Evolutionary conservation across 768 basidiomycete species (phyloP), one percentile per base, ranked within the genome.

Genomic region (Tricholoma bakamatsutake): DNA sequence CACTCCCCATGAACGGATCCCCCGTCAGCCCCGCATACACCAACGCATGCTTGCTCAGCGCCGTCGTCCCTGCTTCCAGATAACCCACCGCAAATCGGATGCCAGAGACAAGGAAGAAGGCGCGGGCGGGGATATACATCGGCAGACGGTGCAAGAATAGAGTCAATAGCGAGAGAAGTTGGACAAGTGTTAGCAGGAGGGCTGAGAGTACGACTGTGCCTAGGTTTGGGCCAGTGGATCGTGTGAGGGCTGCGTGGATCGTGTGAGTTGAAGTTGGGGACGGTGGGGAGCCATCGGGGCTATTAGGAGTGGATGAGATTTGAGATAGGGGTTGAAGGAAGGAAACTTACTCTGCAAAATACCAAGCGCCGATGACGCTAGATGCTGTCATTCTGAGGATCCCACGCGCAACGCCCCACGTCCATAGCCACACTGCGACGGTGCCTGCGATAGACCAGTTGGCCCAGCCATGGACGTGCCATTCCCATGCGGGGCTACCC

Each of bases 321-420:
- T 31, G 2, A 17, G 21, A 21, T 12, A 60, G 50, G 6, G 55
- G 27, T 50, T 3, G 21, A 24, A 24, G 46, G 48, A n/a, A 57
- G 45, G 27, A 37, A 67, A 70, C 78, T 49, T 63, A 78, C 78
- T 78, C 74, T 30, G 76, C 71, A 60, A 92, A 96, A 67, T 96
- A 97, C 94, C 94, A 98, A 45, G 87, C 85, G 1, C 93, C 94
- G 33, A 98, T 81, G 4, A 94, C 90, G 30, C 86, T 87, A 0
- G 92, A 86, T 55, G 85, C 82, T 2, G 85, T 81, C 53, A 87
- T 89, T 6, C 91, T 76, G 43, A 93, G 71, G 1, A 91, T 66
- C 1, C 93, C 93, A 39, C 93, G 78, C 17, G 89, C 83, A 5
- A 97, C 86, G 9, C 85, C 56, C 90, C 85, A 88, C 73, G 85